Evolutionary conservation across 139 green algal species (phyloP).

Genomic region (Picochlorum costavermella): DNA sequence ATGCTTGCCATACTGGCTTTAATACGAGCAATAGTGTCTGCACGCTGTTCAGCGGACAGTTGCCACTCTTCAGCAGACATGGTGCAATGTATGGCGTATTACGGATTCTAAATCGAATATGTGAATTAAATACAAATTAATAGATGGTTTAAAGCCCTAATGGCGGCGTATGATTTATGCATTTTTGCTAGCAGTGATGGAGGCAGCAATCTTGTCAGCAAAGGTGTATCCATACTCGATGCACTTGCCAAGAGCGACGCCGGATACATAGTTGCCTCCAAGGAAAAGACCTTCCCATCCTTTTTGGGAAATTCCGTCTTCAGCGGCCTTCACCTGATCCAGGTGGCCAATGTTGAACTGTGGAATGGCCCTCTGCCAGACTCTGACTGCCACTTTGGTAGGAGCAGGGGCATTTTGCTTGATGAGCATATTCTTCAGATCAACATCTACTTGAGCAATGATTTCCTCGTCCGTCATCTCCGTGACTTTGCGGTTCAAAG

Average conservation of each 20-base stretch:
- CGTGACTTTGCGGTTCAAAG: conserved; percentile 76
- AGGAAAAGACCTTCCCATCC: conserved; percentile 77
- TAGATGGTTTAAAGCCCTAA: neutral
- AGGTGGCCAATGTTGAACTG: conserved; percentile 96
- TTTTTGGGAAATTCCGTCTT: conserved; percentile 40
- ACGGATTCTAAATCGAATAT: no score
- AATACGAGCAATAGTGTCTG: conserved; percentile 48
- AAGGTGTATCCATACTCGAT: conserved; percentile 85
- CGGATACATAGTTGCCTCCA: conserved; percentile 95
- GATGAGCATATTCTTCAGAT: conserved; percentile 90
- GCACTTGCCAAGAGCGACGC: conserved; percentile 90
- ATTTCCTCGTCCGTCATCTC: conserved; percentile 63
- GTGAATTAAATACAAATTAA: conserved; percentile 4
- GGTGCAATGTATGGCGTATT: no score
- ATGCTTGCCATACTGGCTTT: conserved; percentile 48
- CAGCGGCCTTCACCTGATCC: conserved; percentile 36
- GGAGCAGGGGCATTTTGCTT: conserved; percentile 72
- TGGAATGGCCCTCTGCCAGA: conserved; percentile 93
- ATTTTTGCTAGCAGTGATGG: neutral
- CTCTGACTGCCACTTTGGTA: conserved; percentile 71
- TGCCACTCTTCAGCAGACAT: conserved; percentile 39
- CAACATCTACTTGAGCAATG: conserved; percentile 77
- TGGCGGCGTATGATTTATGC: no score
- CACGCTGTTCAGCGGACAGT: conserved; percentile 41
- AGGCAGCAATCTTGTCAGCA: conserved; percentile 49